Base-by-base conservation (phyloP, 441 rosid genomes). In the Corymbia citriodora region DNA sequence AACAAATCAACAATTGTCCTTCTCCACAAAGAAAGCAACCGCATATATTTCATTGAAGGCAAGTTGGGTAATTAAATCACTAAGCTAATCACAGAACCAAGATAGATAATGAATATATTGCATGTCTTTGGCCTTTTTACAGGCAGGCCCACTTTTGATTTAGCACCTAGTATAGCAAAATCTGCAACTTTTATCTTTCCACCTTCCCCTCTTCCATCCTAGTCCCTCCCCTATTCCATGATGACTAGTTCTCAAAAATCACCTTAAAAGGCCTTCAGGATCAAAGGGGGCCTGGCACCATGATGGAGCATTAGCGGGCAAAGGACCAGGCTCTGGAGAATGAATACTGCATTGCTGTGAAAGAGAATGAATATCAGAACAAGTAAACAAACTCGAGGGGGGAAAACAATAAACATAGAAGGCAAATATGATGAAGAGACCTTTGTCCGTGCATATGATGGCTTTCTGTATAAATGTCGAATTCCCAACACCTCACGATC, bases 241-340 rank as follows among this genome's bases (percentile, higher is more conserved):
- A 40, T 36, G 50, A 74, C 8, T 40, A 21, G 29, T 36, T 74
- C 50, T 40, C 9, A 21, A 70, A 40, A 91, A 89, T 70, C 89
- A 96, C 99, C 99, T 96, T 92, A 97, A 88, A 45, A 97, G 95
- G 57, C 99, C 99, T 95, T 97, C 99, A 1, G 99, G 99, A 92
- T 97, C 99, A 89, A 96, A 97, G 54, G 99, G 99, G 88, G 99
- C 99, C 92, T 95, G 97, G 93, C 99, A 97, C 99, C 99, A 97
- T 89, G 98, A 92, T 90, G 99, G 98, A 88, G 99, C 98, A 88
- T 93, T 93, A 52, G 92, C 93, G 87, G 99, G 99, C 88, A 94
- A 90, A 11, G 97, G 96, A 50, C 99, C 98, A 89, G 93, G 90
- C 63, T 92, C 94, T 88, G 99, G 99, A 79, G 95, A 96, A 89